phyloP scores from a whole-genome alignment of 345 rosid genomes.

The Odontarrhena argentea region DNA sequence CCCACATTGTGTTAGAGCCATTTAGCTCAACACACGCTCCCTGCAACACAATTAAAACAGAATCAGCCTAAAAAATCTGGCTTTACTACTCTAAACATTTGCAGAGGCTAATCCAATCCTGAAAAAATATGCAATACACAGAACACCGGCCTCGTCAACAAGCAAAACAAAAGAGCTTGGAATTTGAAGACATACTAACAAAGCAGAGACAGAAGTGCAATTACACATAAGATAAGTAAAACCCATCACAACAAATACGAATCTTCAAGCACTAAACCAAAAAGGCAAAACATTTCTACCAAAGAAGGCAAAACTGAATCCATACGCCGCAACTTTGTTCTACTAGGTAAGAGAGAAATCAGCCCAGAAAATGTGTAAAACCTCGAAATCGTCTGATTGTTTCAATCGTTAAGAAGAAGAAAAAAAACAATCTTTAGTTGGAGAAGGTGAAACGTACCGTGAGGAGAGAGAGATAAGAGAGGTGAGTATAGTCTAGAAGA shows the following conservation, averaged over 20 bases:
- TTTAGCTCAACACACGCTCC: slow-evolving; percentile 39
- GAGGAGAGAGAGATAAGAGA: slow-evolving; percentile 32
- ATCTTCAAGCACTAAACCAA: slow-evolving; percentile 6
- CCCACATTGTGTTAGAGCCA: slow-evolving; percentile 83
- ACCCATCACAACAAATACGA: not conserved
- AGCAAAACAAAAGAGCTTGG: not conserved
- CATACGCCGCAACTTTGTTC: not conserved
- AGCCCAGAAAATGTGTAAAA: not conserved
- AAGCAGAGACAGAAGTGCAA: not conserved
- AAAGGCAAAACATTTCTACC: not conserved
- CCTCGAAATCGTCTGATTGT: not conserved
- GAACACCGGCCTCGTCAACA: not conserved
- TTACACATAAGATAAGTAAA: not conserved
- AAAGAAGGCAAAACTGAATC: too few species aligned
- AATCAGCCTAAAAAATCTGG: not conserved
- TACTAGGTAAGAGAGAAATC: not conserved
- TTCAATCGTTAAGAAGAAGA: not conserved
- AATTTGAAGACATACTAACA: not conserved
- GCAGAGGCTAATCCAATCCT: not conserved
- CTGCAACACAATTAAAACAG: slow-evolving; percentile 9
- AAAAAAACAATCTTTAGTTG: not conserved
- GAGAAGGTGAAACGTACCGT: slow-evolving; percentile 28
- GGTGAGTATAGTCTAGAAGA: not conserved
- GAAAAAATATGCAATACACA: slow-evolving; percentile 4
- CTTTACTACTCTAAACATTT: not conserved